Base-by-base conservation (phyloP, 1,284 basidiomycete species). In the Sphaerobolus stellatus region DNA sequence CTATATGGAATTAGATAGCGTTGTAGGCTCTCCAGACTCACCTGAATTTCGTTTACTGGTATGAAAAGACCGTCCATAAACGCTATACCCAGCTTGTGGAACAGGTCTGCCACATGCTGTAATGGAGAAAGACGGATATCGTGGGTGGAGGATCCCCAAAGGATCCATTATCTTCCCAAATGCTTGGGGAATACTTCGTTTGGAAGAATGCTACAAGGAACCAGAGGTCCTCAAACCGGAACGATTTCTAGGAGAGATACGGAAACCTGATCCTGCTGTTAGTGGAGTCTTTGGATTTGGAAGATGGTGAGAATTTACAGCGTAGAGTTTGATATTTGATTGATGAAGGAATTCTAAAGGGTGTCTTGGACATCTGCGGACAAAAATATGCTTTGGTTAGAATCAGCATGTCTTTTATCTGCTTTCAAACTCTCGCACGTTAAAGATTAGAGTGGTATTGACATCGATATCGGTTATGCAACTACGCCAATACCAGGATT, bases 101-200 rank as follows among this genome's bases (percentile, higher is more conserved):
- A n/a, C n/a, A n/a, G n/a, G n/a, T n/a, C n/a, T 80, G 8, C 75
- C 78, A 14, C 78, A 78, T 55, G 66, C 66, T 34, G 71, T 73
- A 24, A 49, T 43, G 25, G 45, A 53, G 33, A 46, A 57, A 20
- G 52, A 54, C 22, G 43, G 48, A 9, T 58, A 56, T 30, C n/a
- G 30, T 8, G 49, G 36, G 13, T 52, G 38, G 16, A 20, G 25
- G n/a, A 58, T 58, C n/a, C 57, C 57, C 5, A 29, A 38, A 18
- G 54, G 50, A 9, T 44, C 43, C 4, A 41, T 56, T 14, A 29
- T 58, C 27, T 16, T 52, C 5, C 14, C 48, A 2, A 58, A 58
- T 49, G 13, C 52, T 4, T 56, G 49, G 53, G 31, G 20, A n/a
- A 36, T 38, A 16, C 9, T 28, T 24, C 22, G 16, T 28, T 22